Base-by-base conservation (phyloP, 2,329 filamentous ascomycete species). In the Colletotrichum tabaci region DNA sequence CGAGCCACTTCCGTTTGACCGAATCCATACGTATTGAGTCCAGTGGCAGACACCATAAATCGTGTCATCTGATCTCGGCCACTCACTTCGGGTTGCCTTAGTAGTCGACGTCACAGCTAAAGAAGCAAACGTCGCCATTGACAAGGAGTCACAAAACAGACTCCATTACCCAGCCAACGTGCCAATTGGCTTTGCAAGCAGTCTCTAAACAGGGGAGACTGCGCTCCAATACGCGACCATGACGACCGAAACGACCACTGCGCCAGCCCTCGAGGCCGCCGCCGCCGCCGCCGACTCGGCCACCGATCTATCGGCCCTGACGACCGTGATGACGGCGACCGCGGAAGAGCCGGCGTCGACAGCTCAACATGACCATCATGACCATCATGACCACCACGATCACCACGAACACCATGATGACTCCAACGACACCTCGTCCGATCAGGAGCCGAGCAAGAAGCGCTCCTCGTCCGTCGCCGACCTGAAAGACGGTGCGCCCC, bases 401-500 rank as follows among this genome's bases (percentile, higher is more conserved):
- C 61, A 70, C 9, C 55, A 67, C 47, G 55, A 53, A 18, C 63
- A 64, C 26, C 58, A 66, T 47, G 66, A 74, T 50, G 68, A 73
- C 30, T 67, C 68, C 44, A 53, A 57, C 68, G 61, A 63, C 38
- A 67, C 57, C 23, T 67, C 58, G 7, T 68, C 68, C n/a, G 68
- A 63, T 15, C 68, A 67, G 49, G 63, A 71, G 58, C 67, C 57
- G 65, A 52, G 73, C 64, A 74, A 74, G 68, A 74, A 74, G 62
- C 68, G 72, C 30, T 67, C 72, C 10, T 69, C 72, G 16, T 61
- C 68, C 18, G n/a, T 46, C 16, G 72, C 70, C 10, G 73, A 73
- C 35, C 55, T 69, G 8, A 73, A 73, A 40, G 73, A 71, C 10
- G 70, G 49, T 35, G 70, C 70, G 15, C 73, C 77, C 15, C 77